Percentiles rank a stretch among this genome's conserved stretches.
These are phyloP conservation scores for Colletotrichum aenigma DNA, from an alignment of 2,329 filamentous ascomycete species.

Conservation along the genomic window DNA sequence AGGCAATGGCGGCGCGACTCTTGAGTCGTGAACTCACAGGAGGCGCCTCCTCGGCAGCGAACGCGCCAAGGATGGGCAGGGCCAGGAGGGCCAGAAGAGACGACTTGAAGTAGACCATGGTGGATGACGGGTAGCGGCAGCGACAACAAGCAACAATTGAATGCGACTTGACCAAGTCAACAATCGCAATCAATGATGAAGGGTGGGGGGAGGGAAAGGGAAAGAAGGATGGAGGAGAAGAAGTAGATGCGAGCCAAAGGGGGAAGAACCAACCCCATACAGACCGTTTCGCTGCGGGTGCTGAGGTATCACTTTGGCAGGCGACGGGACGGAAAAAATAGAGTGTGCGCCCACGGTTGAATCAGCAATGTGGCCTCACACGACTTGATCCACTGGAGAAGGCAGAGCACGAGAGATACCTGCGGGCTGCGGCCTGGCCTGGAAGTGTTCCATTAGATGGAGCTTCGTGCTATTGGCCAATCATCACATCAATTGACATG, in stretches of 20 bases:
- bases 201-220: not conserved
- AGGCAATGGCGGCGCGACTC: not conserved
- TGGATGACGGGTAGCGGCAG: conserved; percentile 25
- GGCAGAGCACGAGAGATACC: not conserved
- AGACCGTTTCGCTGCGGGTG: not conserved
- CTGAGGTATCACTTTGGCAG: conserved; percentile 1
- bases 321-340: conserved; percentile 5
- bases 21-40: conserved; percentile 47
- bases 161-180: conserved; percentile 14
- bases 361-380: conserved; percentile 20
- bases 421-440: not conserved
- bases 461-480: not conserved
- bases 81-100: conserved; percentile 75
- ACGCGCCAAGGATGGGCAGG: conserved; percentile 68
- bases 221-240: not conserved
- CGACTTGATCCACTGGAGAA: conserved; percentile 12
- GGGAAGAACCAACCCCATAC: not conserved
- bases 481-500: not conserved
- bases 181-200: conserved; percentile 33
- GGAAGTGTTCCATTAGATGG: not conserved
- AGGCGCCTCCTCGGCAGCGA: conserved; percentile 56
- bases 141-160: not conserved
- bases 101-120: conserved; percentile 77
- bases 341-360: not conserved
- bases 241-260: not conserved